phyloP scores from a whole-genome alignment of 1,139 yeast genomes.

The Lodderomyces oxycetoniae region DNA sequence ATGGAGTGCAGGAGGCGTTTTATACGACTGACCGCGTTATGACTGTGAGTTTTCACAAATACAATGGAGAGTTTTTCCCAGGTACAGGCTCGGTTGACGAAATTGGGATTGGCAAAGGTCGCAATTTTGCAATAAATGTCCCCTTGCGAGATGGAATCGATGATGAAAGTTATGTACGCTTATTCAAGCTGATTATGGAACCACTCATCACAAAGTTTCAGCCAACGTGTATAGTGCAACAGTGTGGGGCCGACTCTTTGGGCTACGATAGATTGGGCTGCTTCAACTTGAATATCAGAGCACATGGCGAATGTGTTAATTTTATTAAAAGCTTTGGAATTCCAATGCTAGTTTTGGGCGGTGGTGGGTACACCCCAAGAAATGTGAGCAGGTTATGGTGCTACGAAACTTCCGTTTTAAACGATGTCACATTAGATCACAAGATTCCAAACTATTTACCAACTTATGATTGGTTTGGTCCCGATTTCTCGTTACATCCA shows the following conservation, averaged over 20 bases:
- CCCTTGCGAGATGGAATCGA: slow-evolving; percentile 95
- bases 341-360: slow-evolving; percentile 89
- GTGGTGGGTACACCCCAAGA: slow-evolving; percentile 97
- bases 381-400: slow-evolving; percentile 95
- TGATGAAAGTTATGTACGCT: slow-evolving; percentile 76
- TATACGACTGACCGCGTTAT: slow-evolving; percentile 92
- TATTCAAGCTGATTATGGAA: slow-evolving; percentile 81
- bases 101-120: slow-evolving; percentile 81
- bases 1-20: slow-evolving; percentile 97
- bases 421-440: slow-evolving; percentile 70
- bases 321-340: slow-evolving; percentile 81
- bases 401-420: slow-evolving; percentile 83
- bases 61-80: slow-evolving; percentile 93
- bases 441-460: slow-evolving; percentile 78
- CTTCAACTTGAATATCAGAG: slow-evolving; percentile 83
- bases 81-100: slow-evolving; percentile 92
- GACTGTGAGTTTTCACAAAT: slow-evolving; percentile 94
- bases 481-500: slow-evolving; percentile 88
- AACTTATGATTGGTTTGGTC: slow-evolving; percentile 84
- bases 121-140: slow-evolving; percentile 84
- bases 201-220: slow-evolving; percentile 78
- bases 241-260: slow-evolving; percentile 95
- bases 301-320: slow-evolving; percentile 93
- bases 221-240: slow-evolving; percentile 91
- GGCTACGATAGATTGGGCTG: slow-evolving; percentile 94